Evolutionary conservation across 257 asterid species (phyloP).

Genomic region (Solanum verrucosum): DNA sequence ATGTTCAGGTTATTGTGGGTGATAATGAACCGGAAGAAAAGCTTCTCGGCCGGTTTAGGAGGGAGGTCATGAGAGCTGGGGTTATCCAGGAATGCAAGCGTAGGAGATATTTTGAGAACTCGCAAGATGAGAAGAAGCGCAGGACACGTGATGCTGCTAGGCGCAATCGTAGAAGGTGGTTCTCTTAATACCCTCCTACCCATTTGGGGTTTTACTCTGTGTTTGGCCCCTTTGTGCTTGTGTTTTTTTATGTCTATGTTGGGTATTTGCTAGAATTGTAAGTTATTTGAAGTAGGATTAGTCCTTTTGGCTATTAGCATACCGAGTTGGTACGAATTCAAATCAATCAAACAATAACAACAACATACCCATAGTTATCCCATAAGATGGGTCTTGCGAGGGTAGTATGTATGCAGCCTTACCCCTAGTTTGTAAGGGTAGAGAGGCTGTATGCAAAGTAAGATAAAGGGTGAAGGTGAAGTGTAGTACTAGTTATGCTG

Average conservation of each 20-base stretch:
- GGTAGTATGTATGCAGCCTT: neutral
- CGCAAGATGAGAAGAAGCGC: constrained; percentile 79
- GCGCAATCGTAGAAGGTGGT: constrained; percentile 81
- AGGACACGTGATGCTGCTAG: constrained; percentile 76
- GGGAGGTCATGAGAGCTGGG: constrained; percentile 90
- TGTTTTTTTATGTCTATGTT: neutral
- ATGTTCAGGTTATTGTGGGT: constrained; percentile 74
- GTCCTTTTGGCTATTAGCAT: neutral
- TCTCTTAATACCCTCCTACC: neutral
- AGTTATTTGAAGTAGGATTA: neutral
- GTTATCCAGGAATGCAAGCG: constrained; percentile 81
- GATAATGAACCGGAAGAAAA: constrained; percentile 82
- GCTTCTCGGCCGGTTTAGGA: constrained; percentile 70
- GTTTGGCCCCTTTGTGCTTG: neutral
- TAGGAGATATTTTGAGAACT: constrained; percentile 65
- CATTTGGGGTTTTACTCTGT: neutral
- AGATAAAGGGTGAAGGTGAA: neutral
- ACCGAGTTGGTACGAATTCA: neutral
- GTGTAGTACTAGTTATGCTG: neutral
- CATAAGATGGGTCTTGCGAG: neutral
- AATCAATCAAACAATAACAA: neutral
- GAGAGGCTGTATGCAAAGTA: too few relatives aligned
- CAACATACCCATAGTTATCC: neutral
- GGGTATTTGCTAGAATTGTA: neutral
- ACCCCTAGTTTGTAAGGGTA: neutral